Base-by-base conservation (phyloP, 78 protist genomes). In the Dictyostelium capitatum region DNA sequence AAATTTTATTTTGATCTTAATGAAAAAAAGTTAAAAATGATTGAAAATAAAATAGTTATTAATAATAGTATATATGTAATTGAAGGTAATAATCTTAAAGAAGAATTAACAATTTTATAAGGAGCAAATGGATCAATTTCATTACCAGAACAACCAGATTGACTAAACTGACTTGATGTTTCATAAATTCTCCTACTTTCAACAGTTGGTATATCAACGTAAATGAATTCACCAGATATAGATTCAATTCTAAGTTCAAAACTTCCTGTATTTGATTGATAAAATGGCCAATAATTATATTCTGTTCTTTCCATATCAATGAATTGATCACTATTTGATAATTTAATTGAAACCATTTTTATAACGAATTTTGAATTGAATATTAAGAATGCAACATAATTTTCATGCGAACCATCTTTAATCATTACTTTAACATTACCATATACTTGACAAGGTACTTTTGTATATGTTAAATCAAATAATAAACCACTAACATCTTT, bases 241-340 rank as follows among this genome's bases (percentile, higher is more conserved):
- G 93, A 87, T 28, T 82, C 80, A 28, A 87, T 54, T 28, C 85
- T 14, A 28, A 87, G 30, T 32, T 47, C 48, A 50, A 43, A 75
- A 28, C 14, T 14, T 10, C 56, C 56, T 8, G 79, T 4, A 43
- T 1, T 23, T 20, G n/a, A 65, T 6, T 14, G 25, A 28, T 65
- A 14, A 9, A 25, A n/a, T 9, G 11, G 48, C 53, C 32, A 87
- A 64, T 87, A 87, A 50, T 87, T 87, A 8, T 17, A 28, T n/a
- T 23, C 23, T 8, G 10, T 19, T 72, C 83, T 77, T n/a, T 2
- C 32, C 10, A 74, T 20, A 12, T 12, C n/a, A 2, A 30, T 4
- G 51, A 41, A 77, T 2, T 43, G 30, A 7, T 69, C 48, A 0
- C 37, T 6, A 8, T 59, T 82, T 75, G 67, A 20, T 50, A 87